Conservation (phyloP, 768 basidiomycete species). For the Hemileccinum rubropunctum region DNA sequence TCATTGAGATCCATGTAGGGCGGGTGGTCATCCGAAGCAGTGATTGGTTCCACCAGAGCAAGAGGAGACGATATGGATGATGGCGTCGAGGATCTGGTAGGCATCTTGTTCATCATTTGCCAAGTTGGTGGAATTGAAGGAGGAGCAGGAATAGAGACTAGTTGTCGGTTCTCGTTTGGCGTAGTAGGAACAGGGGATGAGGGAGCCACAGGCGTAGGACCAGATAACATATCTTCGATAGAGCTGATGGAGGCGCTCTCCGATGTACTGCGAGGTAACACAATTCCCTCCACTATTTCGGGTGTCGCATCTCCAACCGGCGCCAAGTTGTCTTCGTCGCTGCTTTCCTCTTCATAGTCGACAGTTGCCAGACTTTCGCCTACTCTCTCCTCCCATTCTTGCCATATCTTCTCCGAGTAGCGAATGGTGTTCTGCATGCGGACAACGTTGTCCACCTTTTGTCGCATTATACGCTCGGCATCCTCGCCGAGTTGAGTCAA, state of each 20-base stretch:
- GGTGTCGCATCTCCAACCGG: conserved; percentile 26
- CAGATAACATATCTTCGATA: conserved; percentile 37
- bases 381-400: conserved; percentile 94
- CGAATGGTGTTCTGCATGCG: conserved; percentile 96
- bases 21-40: conserved; percentile 64
- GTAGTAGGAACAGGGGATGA: conserved; percentile 36
- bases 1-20: conserved; percentile 71
- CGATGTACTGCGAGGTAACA: conserved; percentile 7
- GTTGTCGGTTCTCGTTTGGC: conserved; percentile 23
- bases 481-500: conserved; percentile 82
- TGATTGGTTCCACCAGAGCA: conserved; percentile 80
- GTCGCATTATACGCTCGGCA: conserved; percentile 83
- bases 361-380: conserved; percentile 58
- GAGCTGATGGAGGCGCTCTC: conserved; percentile 19
- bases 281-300: conserved; percentile 22
- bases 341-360: conserved; percentile 54
- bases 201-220: conserved; percentile 70
- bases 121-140: conserved; percentile 47
- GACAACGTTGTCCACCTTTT: conserved; percentile 93
- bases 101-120: conserved; percentile 43
- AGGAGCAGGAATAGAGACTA: conserved; percentile 34
- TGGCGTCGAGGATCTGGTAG: conserved; percentile 83
- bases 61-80: conserved; percentile 87
- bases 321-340: conserved; percentile 42
- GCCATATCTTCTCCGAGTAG: conserved; percentile 95